phyloP scores from a whole-genome alignment of 345 rosid species.

The Hypericum perforatum region DNA sequence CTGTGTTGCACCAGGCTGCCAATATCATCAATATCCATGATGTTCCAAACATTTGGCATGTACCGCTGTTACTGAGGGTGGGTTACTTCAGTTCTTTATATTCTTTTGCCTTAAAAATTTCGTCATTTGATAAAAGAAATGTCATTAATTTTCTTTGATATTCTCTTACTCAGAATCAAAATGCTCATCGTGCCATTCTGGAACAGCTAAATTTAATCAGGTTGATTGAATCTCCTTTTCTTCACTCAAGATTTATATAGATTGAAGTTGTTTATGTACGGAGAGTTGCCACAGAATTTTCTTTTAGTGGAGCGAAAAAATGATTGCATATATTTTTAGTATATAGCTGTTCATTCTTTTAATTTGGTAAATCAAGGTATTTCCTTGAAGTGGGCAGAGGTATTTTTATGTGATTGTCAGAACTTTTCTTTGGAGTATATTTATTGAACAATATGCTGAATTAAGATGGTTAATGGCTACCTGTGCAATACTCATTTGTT shows the following conservation, averaged over 20 bases:
- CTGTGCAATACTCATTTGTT: conserved; percentile 11
- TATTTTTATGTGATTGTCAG: too few species aligned
- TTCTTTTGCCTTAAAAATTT: conserved; percentile 6
- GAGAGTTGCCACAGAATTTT: too few species aligned
- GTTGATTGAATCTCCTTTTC: conserved; percentile 28
- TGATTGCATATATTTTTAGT: too few species aligned
- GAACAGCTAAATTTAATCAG: conserved; percentile 61
- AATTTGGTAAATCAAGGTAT: too few species aligned
- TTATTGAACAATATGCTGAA: conserved; percentile 1
- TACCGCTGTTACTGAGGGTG: conserved; percentile 25
- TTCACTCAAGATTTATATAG: too few species aligned
- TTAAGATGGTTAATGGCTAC: conserved; percentile 8
- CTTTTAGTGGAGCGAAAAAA: too few species aligned
- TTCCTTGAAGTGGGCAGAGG: too few species aligned
- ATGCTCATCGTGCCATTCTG: conserved; percentile 74
- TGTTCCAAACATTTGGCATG: conserved; percentile 30
- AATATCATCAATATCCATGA: conserved; percentile 29
- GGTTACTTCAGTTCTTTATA: conserved; percentile 15
- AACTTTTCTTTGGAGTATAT: conserved; percentile 5
- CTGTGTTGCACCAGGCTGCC: conserved; percentile 17
- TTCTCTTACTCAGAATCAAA: conserved; percentile 60
- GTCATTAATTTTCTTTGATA: conserved; percentile 12
- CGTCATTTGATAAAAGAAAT: too few species aligned
- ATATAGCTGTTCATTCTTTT: too few species aligned
- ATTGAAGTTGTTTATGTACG: too few species aligned